Conservation (phyloP, 1,284 basidiomycete species). For the Malassezia arunalokei region DNA sequence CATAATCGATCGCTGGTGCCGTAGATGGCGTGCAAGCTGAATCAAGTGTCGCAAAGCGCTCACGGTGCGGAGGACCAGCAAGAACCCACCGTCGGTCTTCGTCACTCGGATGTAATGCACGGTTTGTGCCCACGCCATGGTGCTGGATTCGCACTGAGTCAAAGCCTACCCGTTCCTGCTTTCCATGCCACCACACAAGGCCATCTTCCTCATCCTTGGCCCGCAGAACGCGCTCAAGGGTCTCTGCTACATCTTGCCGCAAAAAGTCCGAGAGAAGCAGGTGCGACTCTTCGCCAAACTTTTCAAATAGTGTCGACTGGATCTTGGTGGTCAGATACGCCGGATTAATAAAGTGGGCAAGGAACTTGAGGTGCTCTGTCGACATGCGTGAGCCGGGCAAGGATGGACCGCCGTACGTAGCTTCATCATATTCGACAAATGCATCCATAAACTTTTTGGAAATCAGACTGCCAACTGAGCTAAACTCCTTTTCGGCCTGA, state of each 20-base stretch:
- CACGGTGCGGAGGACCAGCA: conserved; percentile 82
- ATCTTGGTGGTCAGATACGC: conserved; percentile 74
- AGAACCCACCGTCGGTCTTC: conserved; percentile 54
- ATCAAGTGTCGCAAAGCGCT: conserved; percentile 64
- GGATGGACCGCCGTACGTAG: conserved; percentile 19
- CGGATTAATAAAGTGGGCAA: conserved; percentile 65
- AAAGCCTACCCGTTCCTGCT: conserved; percentile 12
- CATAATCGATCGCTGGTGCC: conserved; percentile 17
- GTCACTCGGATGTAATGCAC: conserved; percentile 10
- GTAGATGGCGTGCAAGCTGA: conserved; percentile 18
- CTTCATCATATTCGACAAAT: conserved; percentile 49
- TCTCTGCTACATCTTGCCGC: conserved; percentile 29
- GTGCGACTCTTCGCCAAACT: conserved; percentile 77
- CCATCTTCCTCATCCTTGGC: conserved; percentile 56
- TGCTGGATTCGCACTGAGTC: conserved; percentile 22
- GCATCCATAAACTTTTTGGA: conserved; percentile 57
- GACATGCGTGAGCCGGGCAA: conserved; percentile 36
- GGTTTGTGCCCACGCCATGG: conserved; percentile 26
- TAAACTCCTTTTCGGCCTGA: conserved; percentile 31
- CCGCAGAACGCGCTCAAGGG: conserved; percentile 30
- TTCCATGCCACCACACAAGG: conserved; percentile 37
- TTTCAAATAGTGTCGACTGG: conserved; percentile 64
- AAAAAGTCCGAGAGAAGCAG: conserved; percentile 54
- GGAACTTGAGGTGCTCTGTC: conserved; percentile 33
- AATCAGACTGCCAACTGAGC: conserved; percentile 50